phyloP scores from a whole-genome alignment of 1,284 basidiomycete genomes.

The Moniliella sp. region DNA sequence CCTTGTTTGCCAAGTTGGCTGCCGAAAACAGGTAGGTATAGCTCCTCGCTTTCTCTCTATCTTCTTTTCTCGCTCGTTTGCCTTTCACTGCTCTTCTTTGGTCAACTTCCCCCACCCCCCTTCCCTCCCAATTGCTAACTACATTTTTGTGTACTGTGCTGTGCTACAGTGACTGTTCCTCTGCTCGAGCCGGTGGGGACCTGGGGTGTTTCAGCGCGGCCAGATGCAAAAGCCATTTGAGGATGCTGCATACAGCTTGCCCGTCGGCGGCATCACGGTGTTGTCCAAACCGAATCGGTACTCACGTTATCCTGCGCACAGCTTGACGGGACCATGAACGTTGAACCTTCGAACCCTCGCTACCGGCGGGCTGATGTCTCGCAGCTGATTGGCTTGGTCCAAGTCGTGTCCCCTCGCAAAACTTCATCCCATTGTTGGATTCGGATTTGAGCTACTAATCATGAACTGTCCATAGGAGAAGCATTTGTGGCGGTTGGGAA shows the following conservation, averaged over 20 bases:
- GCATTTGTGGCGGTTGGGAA: too few species aligned
- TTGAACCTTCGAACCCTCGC: too few species aligned
- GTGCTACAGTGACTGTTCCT: constrained; percentile 25
- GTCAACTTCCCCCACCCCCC: not conserved
- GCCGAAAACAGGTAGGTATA: constrained; percentile 13
- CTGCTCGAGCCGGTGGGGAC: constrained; percentile 24
- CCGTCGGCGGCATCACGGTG: constrained; percentile 60
- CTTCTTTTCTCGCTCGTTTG: not conserved
- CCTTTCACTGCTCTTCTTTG: not conserved
- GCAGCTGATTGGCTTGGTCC: too few species aligned
- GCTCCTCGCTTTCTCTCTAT: not conserved
- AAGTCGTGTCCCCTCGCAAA: too few species aligned
- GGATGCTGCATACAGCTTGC: constrained; percentile 60
- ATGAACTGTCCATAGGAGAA: too few species aligned
- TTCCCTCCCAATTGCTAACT: not conserved
- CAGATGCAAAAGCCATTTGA: constrained; percentile 98
- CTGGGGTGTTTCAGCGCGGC: constrained; percentile 52
- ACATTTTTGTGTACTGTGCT: not conserved
- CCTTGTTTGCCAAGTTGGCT: constrained; percentile 22
- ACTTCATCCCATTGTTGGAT: too few species aligned
- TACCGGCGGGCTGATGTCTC: too few species aligned
- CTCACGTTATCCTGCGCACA: constrained; percentile 77
- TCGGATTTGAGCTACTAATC: too few species aligned
- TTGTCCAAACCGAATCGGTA: constrained; percentile 86
- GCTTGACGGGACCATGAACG: too few species aligned